phyloP scores from a whole-genome alignment of 2,329 filamentous ascomycete genomes.

The Nannizziopsis arthrosporioides region DNA sequence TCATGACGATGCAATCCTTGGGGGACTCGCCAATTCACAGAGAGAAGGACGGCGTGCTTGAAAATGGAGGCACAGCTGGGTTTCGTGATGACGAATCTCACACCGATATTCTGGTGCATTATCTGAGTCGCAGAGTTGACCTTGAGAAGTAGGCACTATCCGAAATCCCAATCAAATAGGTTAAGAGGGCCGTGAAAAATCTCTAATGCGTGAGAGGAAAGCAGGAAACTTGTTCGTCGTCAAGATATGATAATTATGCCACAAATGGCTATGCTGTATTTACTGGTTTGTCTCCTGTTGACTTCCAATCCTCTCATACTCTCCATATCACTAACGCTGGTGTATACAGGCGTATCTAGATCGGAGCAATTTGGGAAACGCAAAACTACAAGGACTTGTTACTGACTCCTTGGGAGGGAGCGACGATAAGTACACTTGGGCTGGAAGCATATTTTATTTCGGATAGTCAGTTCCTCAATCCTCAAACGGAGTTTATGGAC shows the following conservation, averaged over 20 bases:
- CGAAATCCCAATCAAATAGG: not conserved
- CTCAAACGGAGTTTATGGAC: not conserved
- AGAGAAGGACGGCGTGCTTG: not conserved
- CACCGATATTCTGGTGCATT: not conserved
- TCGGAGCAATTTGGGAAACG: constrained; percentile 15
- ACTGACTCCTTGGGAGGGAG: constrained; percentile 11
- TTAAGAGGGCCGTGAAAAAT: not conserved
- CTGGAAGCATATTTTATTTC: constrained; percentile 15
- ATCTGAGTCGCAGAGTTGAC: constrained; percentile 3
- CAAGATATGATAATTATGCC: constrained; percentile 16
- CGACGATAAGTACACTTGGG: constrained; percentile 13
- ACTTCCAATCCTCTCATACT: not conserved
- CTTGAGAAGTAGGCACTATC: constrained; percentile 9
- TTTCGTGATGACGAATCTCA: not conserved
- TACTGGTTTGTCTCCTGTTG: constrained; percentile 9
- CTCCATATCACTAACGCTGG: not conserved
- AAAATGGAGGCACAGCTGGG: not conserved
- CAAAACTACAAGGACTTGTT: constrained; percentile 13
- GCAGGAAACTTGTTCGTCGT: constrained; percentile 14
- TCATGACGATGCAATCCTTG: not conserved
- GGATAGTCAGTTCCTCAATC: constrained; percentile 12
- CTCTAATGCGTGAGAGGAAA: not conserved
- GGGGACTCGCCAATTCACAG: not conserved
- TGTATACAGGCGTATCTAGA: constrained; percentile 14
- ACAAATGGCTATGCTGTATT: constrained; percentile 13